Base-by-base conservation (phyloP, 2,329 filamentous ascomycete species). In the Fusarium udum region DNA sequence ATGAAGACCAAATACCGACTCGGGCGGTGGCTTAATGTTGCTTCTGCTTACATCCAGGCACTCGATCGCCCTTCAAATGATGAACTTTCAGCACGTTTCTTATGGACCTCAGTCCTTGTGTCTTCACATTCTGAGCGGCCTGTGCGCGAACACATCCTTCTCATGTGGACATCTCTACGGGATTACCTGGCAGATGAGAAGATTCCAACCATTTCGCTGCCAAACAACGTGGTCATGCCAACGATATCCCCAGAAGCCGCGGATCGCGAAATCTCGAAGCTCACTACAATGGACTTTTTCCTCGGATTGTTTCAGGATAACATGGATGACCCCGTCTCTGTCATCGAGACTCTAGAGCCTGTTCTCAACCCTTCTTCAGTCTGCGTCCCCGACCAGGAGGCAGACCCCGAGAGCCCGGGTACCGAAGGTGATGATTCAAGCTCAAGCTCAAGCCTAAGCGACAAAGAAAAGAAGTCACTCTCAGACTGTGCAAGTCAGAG, bases 271-370 rank as follows among this genome's bases (percentile, higher is more conserved):
- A 92, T 98, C 32, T 95, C 94, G 18, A 95, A 95, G 77, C 87
- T 98, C 39, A 97, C 94, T 20, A 98, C 95, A 1, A 96, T 97
- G 89, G 95, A 98, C 79, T 98, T 98, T 81, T 98, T 99, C 82
- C 87, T 95, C 57, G 93, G 92, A 42, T 89, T 99, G 2, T 98
- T 98, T 79, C 92, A 93, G 67, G 91, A 95, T 42, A 92, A 96
- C 64, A 89, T 92, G 66, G 91, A 92, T 52, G 92, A 98, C 75
- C 93, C 95, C 0, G 89, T 95, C 18, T 88, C 92, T 10, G 90
- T 98, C 26, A 98, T 99, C 66, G 95, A 98, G 78, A 96, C 92
- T 34, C 85, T 99, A 40, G 96, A 99, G 78, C 96, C 96, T 8
- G 93, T 99, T 15, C 85, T 99, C 10, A 95, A 98, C 71, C 91